Evolutionary conservation across 306 rosid species (phyloP), one percentile per base, ranked within the genome.

Genomic region (Cucurbita ficifolia): DNA sequence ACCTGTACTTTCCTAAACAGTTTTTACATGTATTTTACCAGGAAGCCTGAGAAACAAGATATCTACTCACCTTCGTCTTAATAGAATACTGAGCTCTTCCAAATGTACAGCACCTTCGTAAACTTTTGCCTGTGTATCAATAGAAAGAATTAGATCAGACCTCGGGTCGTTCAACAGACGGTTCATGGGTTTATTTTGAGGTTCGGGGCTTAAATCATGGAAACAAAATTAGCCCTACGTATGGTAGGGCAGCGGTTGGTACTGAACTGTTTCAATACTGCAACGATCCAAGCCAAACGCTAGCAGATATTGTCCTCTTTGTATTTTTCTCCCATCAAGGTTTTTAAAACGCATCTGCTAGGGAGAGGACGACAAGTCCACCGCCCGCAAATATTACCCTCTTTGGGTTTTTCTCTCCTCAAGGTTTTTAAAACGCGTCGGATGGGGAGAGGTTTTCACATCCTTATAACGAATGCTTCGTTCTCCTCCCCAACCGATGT

Each of bases 21-120:
- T n/a, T 57, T 4, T 1, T n/a, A 57, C 16, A n/a, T 18, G 8
- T 9, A n/a, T 14, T 38, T 10, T n/a, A 18, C 4, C 14, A 57
- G 1, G 43, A 36, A 35, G 13, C 43, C 8, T 18, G 36, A 42
- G 52, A 10, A 64, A 5, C 22, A 65, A 8, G 17, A 42, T 18
- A 57, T 17, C 21, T 49, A 14, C 81, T 54, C 78, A 94, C 97
- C 92, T 81, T 79, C 81, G 81, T 55, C 87, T 64, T 65, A 90
- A 72, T 77, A 94, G 83, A 79, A 83, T 83, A 57, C 74, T 81
- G 22, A 94, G 80, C 82, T 94, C 95, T 56, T 91, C 99, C 82
- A 91, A 76, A 72, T 79, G 97, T 19, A 94, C 91, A 35, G 83
- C 86, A 55, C 81, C 92, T 77, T 85, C 80, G 54, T 72, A 86